Evolutionary conservation across 208 protist species (phyloP), one percentile per base, ranked within the genome.

Genomic region (Crithidia fasciculata): DNA sequence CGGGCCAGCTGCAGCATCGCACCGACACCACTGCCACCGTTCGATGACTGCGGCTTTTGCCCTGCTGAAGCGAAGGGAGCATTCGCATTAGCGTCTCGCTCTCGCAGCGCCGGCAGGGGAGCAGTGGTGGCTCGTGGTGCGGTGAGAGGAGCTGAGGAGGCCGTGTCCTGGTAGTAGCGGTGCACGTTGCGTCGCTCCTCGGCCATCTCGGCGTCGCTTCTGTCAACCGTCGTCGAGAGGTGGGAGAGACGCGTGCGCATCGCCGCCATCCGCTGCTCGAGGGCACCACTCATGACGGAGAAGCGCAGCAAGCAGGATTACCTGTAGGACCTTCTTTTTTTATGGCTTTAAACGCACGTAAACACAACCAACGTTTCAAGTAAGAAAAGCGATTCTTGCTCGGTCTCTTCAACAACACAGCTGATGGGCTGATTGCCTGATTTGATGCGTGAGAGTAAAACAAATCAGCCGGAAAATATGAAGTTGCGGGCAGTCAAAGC

Each of bases 1-100:
- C 74, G 74, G 7, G 74, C 74, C 0, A 80, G 61, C 19, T 80
- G 74, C 53, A 80, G 43, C 74, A 80, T 80, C 6, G 68, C 37
- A 41, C 40, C 41, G 13, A 80, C 61, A 5, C 68, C 45, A 0
- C 44, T 3, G 55, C 19, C 55, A 53, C 43, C 7, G 8, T 7
- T 9, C 2, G 36, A 16, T 47, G 50, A 8, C 28, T 28, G 28
- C 28, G 28, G 28, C 28, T 28, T 28, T 28, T 28, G 28, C 28
- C 28, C 28, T 28, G 28, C 28, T 28, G 28, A 28, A 0, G 28
- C 0, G 0, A 28, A 28, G 28, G 28, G 28, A 28, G 28, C 28
- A 28, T 28, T 28, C 28, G 28, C 28, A 28, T 28, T 28, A 28
- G 28, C 28, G 28, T 28, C 28, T 28, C 28, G 28, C 41, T 70